Base-by-base conservation (phyloP, 495 filamentous ascomycete species). In the Lasiosphaeris hirsuta region DNA sequence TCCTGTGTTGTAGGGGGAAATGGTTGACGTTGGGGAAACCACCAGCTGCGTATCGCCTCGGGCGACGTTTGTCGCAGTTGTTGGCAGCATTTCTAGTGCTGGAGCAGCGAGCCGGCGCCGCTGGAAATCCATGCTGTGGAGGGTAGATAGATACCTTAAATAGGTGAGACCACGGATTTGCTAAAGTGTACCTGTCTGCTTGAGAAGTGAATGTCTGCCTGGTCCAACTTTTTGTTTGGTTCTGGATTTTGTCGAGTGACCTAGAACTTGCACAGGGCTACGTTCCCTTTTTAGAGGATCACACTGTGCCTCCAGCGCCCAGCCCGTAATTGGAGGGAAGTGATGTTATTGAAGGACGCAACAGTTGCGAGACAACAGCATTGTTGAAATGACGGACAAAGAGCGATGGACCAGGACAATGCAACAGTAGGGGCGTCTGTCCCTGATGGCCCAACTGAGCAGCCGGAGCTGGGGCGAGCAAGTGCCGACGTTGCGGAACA, bases 1-100 rank as follows among this genome's bases (percentile, higher is more conserved):
- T 11, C 68, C 72, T 0, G 73, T 77, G 48, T 71, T 65, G 63
- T 73, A 84, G 7, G 75, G 74, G 5, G 72, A 70, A 18, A 84
- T 77, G 35, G 75, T 77, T 1, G 68, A 59, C 43, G 58, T 68
- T 3, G 67, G 58, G n/a, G 49, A 58, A 36, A 52, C 33, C 38
- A 38, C 58, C 23, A 34, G 30, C 0, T 35, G n/a, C 4, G 59
- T 41, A 8, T 41, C 47, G 38, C n/a, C 40, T 44, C 51, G 38
- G 10, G 43, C 35, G 18, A 15, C n/a, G 10, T 43, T 14, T n/a
- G 53, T 52, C 15, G 37, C 34, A 49, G 58, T 53, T 44, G 59
- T 23, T 50, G 37, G 33, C 15, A 42, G 2, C 23, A 34, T 23
- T 6, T 14, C 40, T 44, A 40, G 23, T 30, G 2, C 23, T 30